Conservation (phyloP, 116 monocot genomes). For the Posidonia oceanica region DNA sequence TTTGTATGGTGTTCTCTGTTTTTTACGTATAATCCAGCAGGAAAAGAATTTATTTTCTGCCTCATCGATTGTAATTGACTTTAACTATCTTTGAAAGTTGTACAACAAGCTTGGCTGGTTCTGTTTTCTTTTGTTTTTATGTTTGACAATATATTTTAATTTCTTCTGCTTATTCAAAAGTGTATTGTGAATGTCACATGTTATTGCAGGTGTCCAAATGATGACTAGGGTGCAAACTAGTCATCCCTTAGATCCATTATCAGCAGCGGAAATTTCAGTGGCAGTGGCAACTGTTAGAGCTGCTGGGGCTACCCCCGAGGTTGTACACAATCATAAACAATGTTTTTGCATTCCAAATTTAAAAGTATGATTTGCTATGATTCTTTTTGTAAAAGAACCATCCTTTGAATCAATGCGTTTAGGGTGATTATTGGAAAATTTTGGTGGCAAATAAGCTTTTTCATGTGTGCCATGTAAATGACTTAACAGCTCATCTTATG, state of each 20-base stretch:
- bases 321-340: slow-evolving; percentile 9
- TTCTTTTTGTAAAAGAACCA: no score
- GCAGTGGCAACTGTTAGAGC: slow-evolving; percentile 91
- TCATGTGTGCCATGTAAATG: not conserved
- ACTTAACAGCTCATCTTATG: not conserved
- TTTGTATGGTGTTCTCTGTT: no score
- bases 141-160: not conserved
- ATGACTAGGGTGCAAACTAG: slow-evolving; percentile 71
- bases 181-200: not conserved
- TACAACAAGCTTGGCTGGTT: not conserved
- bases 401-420: no score
- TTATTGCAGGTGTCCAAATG: slow-evolving; percentile 46
- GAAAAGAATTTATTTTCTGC: no score
- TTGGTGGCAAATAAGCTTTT: not conserved
- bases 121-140: not conserved
- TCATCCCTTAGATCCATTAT: slow-evolving; percentile 92
- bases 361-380: no score
- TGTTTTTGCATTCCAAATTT: no score
- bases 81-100: no score
- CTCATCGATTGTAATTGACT: no score
- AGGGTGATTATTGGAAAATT: not conserved
- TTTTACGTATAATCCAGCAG: no score
- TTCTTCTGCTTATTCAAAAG: not conserved
- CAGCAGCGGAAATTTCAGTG: slow-evolving; percentile 93
- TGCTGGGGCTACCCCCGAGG: slow-evolving; percentile 91